phyloP scores from a whole-genome alignment of 306 rosid genomes.

The Lathyrus sativus region DNA sequence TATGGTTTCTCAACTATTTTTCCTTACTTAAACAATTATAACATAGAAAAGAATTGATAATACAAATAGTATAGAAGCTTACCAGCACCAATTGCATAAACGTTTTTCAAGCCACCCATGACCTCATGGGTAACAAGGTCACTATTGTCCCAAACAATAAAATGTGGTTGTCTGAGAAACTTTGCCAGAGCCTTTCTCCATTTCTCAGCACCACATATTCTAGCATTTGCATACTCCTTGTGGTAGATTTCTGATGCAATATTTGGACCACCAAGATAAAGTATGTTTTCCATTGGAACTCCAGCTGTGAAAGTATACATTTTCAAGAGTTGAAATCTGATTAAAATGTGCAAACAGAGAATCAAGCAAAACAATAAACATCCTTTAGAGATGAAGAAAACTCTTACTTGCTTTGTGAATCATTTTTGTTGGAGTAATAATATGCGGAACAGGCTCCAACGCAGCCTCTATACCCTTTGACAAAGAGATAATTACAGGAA shows the following conservation, averaged over 20 bases:
- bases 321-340: slow-evolving; percentile 15
- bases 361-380: neutral
- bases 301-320: slow-evolving; percentile 55
- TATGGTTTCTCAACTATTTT: neutral
- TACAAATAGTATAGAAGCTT: slow-evolving; percentile 31
- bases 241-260: slow-evolving; percentile 91
- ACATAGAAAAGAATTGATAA: neutral
- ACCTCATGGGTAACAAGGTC: slow-evolving; percentile 94
- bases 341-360: slow-evolving; percentile 4
- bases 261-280: slow-evolving; percentile 95
- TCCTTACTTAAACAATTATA: neutral
- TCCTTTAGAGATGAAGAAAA: slow-evolving; percentile 4
- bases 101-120: slow-evolving; percentile 96
- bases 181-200: slow-evolving; percentile 89
- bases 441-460: slow-evolving; percentile 79
- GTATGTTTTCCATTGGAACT: slow-evolving; percentile 83
- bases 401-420: slow-evolving; percentile 81
- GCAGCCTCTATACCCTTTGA: slow-evolving; percentile 92
- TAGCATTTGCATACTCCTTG: slow-evolving; percentile 94
- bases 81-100: slow-evolving; percentile 96
- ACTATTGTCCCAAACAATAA: slow-evolving; percentile 92
- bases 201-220: slow-evolving; percentile 92
- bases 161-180: slow-evolving; percentile 83
- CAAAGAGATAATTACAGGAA: slow-evolving; percentile 78
- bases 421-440: slow-evolving; percentile 86